Evolutionary conservation across 345 rosid genomes (phyloP).

Genomic region (Litchi chinensis): DNA sequence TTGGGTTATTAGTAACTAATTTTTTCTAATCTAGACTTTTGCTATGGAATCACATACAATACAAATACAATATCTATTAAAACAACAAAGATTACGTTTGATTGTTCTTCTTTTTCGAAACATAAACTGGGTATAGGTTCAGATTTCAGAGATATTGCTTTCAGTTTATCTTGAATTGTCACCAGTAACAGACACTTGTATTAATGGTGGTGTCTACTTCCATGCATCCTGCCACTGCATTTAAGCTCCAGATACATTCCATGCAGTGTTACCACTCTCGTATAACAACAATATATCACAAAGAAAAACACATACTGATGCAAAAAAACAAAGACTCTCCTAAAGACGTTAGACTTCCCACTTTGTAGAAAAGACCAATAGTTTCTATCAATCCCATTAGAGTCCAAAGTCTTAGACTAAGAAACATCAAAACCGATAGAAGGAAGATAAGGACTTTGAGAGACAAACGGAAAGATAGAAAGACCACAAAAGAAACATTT

Average conservation of each 20-base stretch:
- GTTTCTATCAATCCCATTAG: slow-evolving; percentile 10
- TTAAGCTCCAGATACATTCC: slow-evolving; percentile 44
- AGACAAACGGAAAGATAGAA: slow-evolving; percentile 23
- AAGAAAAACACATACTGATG: slow-evolving; percentile 14
- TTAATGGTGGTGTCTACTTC: slow-evolving; percentile 39
- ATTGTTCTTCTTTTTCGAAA: slow-evolving; percentile 26
- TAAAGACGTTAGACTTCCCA: slow-evolving; percentile 4
- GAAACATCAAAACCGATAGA: slow-evolving; percentile 15
- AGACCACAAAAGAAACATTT: slow-evolving; percentile 13
- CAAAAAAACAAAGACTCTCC: slow-evolving; percentile 27
- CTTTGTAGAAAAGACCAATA: slow-evolving; percentile 28
- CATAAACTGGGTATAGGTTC: slow-evolving; percentile 29
- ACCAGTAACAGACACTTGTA: slow-evolving; percentile 29
- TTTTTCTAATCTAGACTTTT: background rate
- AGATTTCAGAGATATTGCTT: slow-evolving; percentile 31
- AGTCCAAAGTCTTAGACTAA: slow-evolving; percentile 20
- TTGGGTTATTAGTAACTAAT: background rate
- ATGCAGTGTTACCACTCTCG: slow-evolving; percentile 33
- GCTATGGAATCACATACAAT: slow-evolving; percentile 7
- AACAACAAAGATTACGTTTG: slow-evolving; percentile 15
- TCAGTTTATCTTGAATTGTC: slow-evolving; percentile 33
- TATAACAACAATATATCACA: slow-evolving; percentile 12
- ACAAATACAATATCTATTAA: background rate
- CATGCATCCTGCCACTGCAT: slow-evolving; percentile 40
- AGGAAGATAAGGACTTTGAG: slow-evolving; percentile 20